phyloP scores from a whole-genome alignment of 768 basidiomycete species.

The Tylopilus sp. region DNA sequence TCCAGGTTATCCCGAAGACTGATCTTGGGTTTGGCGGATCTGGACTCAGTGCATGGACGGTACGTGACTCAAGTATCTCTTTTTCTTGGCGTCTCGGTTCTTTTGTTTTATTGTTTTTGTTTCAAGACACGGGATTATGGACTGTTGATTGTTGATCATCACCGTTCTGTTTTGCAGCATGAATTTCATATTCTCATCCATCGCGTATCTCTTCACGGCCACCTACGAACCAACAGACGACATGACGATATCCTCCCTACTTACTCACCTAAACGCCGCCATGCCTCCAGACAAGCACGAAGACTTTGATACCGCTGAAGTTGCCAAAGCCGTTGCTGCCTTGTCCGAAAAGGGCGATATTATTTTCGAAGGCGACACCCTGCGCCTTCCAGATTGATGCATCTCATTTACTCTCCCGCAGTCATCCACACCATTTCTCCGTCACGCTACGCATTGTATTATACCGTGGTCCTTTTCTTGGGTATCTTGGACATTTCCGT shows the following conservation, averaged over 20 bases:
- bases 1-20: constrained; percentile 27
- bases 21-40: constrained; percentile 45
- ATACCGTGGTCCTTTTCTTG: constrained; percentile 17
- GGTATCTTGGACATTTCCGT: constrained; percentile 20
- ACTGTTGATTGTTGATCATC: constrained; percentile 10
- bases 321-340: constrained; percentile 46
- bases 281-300: constrained; percentile 78
- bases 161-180: constrained; percentile 35
- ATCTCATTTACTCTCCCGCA: not conserved
- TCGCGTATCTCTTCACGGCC: constrained; percentile 61
- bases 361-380: constrained; percentile 49
- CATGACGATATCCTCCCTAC: constrained; percentile 62
- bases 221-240: constrained; percentile 68
- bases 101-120: constrained; percentile 4
- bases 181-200: constrained; percentile 57
- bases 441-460: constrained; percentile 9
- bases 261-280: constrained; percentile 72
- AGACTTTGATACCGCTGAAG: constrained; percentile 77
- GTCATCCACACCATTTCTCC: not conserved
- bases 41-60: constrained; percentile 60
- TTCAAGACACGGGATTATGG: constrained; percentile 1
- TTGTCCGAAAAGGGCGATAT: constrained; percentile 48
- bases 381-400: constrained; percentile 27
- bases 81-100: not conserved
- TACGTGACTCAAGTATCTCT: constrained; percentile 32